These are phyloP conservation scores for Colletotrichum karsti DNA, from an alignment of 2,329 filamentous ascomycete species.

Conservation along the genomic window DNA sequence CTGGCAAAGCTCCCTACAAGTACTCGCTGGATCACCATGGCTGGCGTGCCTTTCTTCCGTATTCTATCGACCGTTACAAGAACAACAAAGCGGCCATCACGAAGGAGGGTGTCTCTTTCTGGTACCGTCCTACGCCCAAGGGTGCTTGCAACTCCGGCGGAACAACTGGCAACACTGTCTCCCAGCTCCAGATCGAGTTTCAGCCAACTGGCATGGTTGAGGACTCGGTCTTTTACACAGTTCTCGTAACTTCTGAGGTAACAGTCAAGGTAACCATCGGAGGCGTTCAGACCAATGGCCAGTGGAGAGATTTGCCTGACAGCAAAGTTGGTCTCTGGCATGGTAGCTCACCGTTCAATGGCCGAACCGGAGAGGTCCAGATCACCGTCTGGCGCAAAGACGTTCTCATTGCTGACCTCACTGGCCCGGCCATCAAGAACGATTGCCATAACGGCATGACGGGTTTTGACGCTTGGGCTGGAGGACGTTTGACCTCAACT, in stretches of 20 bases:
- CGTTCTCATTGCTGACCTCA: neutral
- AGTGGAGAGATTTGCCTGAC: neutral
- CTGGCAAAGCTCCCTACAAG: slow-evolving; percentile 46
- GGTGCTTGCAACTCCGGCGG: slow-evolving; percentile 34
- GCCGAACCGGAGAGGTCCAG: slow-evolving; percentile 36
- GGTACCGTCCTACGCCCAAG: slow-evolving; percentile 40
- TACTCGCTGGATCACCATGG: slow-evolving; percentile 59
- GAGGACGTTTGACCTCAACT: neutral
- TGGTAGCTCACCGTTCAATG: slow-evolving; percentile 34
- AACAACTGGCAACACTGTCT: slow-evolving; percentile 38
- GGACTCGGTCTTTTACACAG: slow-evolving; percentile 32
- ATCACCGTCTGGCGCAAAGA: slow-evolving; percentile 40
- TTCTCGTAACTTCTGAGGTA: neutral
- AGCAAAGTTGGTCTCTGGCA: slow-evolving; percentile 37
- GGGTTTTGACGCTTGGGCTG: slow-evolving; percentile 23
- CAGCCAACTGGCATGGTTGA: slow-evolving; percentile 27
- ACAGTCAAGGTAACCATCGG: neutral
- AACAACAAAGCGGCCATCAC: slow-evolving; percentile 39
- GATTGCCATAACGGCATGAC: slow-evolving; percentile 1
- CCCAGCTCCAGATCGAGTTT: slow-evolving; percentile 34
- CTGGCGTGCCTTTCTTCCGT: slow-evolving; percentile 57
- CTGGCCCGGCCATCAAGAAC: neutral
- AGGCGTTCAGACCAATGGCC: neutral
- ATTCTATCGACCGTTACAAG: slow-evolving; percentile 59
- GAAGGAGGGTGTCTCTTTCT: slow-evolving; percentile 36